phyloP scores from a whole-genome alignment of 148 eudicot genomes.

The Arctostaphylos glauca region DNA sequence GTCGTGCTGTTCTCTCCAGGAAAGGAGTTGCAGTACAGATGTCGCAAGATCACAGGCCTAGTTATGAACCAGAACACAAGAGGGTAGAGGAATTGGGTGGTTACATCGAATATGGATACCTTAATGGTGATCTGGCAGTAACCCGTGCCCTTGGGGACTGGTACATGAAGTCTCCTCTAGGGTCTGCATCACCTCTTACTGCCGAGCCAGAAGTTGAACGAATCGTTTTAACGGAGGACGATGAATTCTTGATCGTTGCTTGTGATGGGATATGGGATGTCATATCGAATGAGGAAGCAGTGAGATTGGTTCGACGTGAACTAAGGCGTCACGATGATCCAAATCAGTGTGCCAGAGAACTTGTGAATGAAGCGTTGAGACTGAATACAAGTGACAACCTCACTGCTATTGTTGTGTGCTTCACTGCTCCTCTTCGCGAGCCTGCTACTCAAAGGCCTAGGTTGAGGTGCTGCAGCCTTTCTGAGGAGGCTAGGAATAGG shows the following conservation, averaged over 20 bases:
- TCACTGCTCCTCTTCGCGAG: slow-evolving; percentile 28
- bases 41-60: slow-evolving; percentile 52
- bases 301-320: slow-evolving; percentile 35
- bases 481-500: slow-evolving; percentile 44
- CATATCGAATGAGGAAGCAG: slow-evolving; percentile 53
- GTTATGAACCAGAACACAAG: slow-evolving; percentile 28
- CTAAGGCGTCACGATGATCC: slow-evolving; percentile 45
- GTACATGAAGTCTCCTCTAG: slow-evolving; percentile 47
- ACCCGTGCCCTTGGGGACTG: slow-evolving; percentile 66
- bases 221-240: slow-evolving; percentile 44
- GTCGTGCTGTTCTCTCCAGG: slow-evolving; percentile 62
- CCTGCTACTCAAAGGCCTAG: slow-evolving; percentile 30
- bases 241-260: slow-evolving; percentile 57
- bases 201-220: slow-evolving; percentile 49
- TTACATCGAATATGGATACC: slow-evolving; percentile 36
- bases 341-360: slow-evolving; percentile 38
- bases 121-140: slow-evolving; percentile 50
- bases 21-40: slow-evolving; percentile 51
- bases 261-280: slow-evolving; percentile 72
- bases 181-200: slow-evolving; percentile 38
- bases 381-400: slow-evolving; percentile 42
- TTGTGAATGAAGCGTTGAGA: slow-evolving; percentile 37
- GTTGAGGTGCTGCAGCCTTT: slow-evolving; percentile 35
- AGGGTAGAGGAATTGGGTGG: slow-evolving; percentile 55
- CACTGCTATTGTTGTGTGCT: slow-evolving; percentile 52